Conservation (phyloP, 768 basidiomycete species). For the Tylopilus subfusipes region DNA sequence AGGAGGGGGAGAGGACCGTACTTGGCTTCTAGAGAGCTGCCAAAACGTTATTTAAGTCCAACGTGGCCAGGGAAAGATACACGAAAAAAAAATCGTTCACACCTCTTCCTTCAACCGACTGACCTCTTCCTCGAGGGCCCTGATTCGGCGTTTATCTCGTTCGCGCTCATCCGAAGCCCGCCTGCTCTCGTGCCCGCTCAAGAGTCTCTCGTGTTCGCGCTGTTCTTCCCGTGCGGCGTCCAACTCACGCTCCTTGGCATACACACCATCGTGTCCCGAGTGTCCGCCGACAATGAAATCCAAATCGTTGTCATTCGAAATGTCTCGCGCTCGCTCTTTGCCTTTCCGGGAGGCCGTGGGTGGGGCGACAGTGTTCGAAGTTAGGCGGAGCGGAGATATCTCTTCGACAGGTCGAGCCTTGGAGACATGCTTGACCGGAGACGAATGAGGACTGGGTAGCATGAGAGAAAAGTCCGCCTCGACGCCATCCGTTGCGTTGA, state of each 20-base stretch:
- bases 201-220: constrained; percentile 39
- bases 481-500: constrained; percentile 38
- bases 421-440: constrained; percentile 29
- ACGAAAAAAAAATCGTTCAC: background rate
- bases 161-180: constrained; percentile 40
- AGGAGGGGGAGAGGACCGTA: constrained; percentile 17
- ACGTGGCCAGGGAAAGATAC: background rate
- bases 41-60: constrained; percentile 4
- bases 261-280: constrained; percentile 46
- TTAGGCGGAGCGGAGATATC: background rate
- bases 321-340: constrained; percentile 41
- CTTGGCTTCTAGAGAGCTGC: constrained; percentile 46
- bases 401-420: constrained; percentile 26
- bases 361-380: background rate
- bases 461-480: constrained; percentile 53
- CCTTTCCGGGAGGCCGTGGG: constrained; percentile 35
- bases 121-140: constrained; percentile 64
- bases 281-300: constrained; percentile 35
- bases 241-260: constrained; percentile 63
- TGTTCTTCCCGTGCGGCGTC: constrained; percentile 53
- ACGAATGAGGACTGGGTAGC: constrained; percentile 41
- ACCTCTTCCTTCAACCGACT: constrained; percentile 57
- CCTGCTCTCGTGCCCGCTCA: constrained; percentile 35
- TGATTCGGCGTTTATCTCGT: constrained; percentile 61
- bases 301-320: constrained; percentile 24